Base-by-base conservation (phyloP, 2,329 filamentous ascomycete genomes). In the Chaetomiaceae sp. region DNA sequence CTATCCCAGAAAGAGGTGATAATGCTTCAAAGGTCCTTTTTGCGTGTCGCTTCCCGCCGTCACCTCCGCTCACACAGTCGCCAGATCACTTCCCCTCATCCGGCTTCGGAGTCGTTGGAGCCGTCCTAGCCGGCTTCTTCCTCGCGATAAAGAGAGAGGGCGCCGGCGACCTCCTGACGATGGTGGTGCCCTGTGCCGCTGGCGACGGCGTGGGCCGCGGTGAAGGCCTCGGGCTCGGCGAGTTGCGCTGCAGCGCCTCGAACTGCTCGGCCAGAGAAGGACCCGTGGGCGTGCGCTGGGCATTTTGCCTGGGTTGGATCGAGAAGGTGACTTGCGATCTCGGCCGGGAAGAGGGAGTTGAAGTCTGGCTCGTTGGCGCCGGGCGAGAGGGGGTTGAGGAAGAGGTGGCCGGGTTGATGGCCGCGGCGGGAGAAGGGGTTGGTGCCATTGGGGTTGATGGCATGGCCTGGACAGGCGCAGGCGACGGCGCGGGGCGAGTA, bases 1-100 rank as follows among this genome's bases (percentile, higher is more conserved):
- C 53, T 54, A 51, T 40, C 40, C 53, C 51, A 50, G 45, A 49
- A 54, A 49, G 44, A 50, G 40, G 19, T 37, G 45, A 38, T 39
- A n/a, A n/a, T n/a, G n/a, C n/a, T n/a, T n/a, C n/a, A n/a, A n/a
- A n/a, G n/a, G n/a, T n/a, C n/a, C n/a, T n/a, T n/a, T n/a, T n/a
- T n/a, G n/a, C n/a, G n/a, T n/a, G n/a, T n/a, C n/a, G n/a, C n/a
- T n/a, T n/a, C n/a, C n/a, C n/a, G n/a, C n/a, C n/a, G n/a, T n/a
- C n/a, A n/a, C n/a, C n/a, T n/a, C n/a, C n/a, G n/a, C n/a, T n/a
- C n/a, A n/a, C n/a, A n/a, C n/a, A n/a, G n/a, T n/a, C n/a, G n/a
- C n/a, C n/a, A n/a, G n/a, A n/a, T n/a, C n/a, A n/a, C n/a, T n/a
- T n/a, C n/a, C n/a, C n/a, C n/a, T n/a, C n/a, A n/a, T 20, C 22